Base-by-base conservation (phyloP, 2,329 filamentous ascomycete species). In the Colletotrichum sp. region DNA sequence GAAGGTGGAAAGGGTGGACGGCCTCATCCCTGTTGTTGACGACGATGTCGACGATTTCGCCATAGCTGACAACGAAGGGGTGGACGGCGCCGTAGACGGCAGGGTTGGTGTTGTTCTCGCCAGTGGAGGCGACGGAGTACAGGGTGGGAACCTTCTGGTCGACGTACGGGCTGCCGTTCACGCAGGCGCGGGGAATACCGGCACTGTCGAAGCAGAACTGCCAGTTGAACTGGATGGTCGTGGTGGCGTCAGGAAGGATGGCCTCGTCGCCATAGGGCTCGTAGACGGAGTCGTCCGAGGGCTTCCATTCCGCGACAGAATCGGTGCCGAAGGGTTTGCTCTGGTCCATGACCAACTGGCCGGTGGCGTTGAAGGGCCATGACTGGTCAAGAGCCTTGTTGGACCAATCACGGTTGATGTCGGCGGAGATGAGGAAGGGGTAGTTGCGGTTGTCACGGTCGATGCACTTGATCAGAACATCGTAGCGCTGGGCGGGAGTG, bases 141-240 rank as follows among this genome's bases (percentile, higher is more conserved):
- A 96, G 85, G 0, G 92, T 91, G 0, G 94, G 94, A 1, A 95
- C 93, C 80, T 92, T 90, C 68, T 93, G 93, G 9, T 82, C 77
- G n/a, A 93, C 89, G 81, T 94, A 95, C 8, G 93, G 93, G 60
- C 92, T 84, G 78, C 91, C 90, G 83, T 95, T 95, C 83, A 93
- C 87, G 80, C 87, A 91, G 13, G 89, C 88, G 32, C 94, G 93
- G 73, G 89, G 89, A 34, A 90, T 89, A 9, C 91, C 92, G 78
- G 95, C 90, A 32, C 83, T 86, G 59, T 95, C 90, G 30, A 89
- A 86, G 81, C 91, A 90, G 85, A 93, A 93, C 64, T 83, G 80
- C 73, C 92, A 89, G 80, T 86, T 84, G 6, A 95, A 86, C 24
- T 87, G 86, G 77, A 94, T 87, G 18, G 88, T 87, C 79, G 90